Base-by-base conservation (phyloP, 2,329 filamentous ascomycete species). In the Penicillium hordei region DNA sequence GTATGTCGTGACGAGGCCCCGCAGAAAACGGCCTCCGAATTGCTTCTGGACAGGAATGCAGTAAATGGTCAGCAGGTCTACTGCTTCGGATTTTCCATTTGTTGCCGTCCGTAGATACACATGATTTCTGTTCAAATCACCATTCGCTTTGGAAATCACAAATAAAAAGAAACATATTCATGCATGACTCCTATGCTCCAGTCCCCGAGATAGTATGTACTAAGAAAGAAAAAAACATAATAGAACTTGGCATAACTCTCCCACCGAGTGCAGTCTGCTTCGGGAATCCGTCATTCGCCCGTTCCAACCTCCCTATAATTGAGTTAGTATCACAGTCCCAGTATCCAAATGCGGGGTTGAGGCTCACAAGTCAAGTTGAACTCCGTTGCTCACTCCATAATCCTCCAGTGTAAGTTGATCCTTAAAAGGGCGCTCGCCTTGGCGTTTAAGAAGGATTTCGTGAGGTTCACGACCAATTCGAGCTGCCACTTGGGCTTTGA, bases 391-490 rank as follows among this genome's bases (percentile, higher is more conserved):
- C 57, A 97, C 87, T n/a, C 90, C 91, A 76, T 97, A 97, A 77
- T 97, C 93, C 69, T 90, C 90, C 66, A 97, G 75, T 34, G 87
- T 93, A 60, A 97, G 82, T 67, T 89, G 85, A 72, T 97, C 93
- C 80, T 96, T 97, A 75, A 97, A 97, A 25, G 93, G 93, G 63
- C 93, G 79, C 78, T 97, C 91, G 13, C 93, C 91, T 76, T 97
- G 93, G 65, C 93, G 82, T 81, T 95, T 94, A 59, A 97, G 76
- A 77, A 97, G 82, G 63, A 97, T 96, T 78, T 97, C 91, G 70
- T 93, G 90, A 44, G 93, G 89, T 66, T 95, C 88, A 36, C 93
- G 85, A 2, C 93, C 93, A 68, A 97, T 95, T 61, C 89, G 85
- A 40, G 90, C 90, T 5, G 93, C 93, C 25, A 97, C 92, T 82